These are phyloP conservation scores for Phytophthora pluvialis DNA, from an alignment of 352 stramenopile genomes.

Conservation along the genomic window DNA sequence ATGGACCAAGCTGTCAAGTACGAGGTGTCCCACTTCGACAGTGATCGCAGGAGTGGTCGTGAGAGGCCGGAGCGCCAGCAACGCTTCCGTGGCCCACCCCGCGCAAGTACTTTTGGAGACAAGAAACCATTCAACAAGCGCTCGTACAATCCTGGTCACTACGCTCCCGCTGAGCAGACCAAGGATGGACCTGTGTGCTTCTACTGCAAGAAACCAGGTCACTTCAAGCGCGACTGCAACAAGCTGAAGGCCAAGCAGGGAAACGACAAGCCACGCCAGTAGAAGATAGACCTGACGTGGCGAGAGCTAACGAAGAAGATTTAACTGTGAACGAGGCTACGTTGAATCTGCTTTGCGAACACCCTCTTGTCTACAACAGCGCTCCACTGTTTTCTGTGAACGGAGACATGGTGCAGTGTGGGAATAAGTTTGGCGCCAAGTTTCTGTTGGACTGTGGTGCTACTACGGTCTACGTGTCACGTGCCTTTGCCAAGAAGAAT, in stretches of 20 bases:
- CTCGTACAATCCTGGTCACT: slow-evolving; percentile 19
- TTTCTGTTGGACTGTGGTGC: slow-evolving; percentile 20
- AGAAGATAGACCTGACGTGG: too few species aligned
- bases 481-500: too few species aligned
- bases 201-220: slow-evolving; percentile 12
- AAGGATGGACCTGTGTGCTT: slow-evolving; percentile 17
- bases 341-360: slow-evolving; percentile 27
- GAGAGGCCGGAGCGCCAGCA: slow-evolving; percentile 11
- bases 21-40: slow-evolving; percentile 16
- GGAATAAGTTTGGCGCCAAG: slow-evolving; percentile 7
- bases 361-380: slow-evolving; percentile 25
- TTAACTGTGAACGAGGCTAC: slow-evolving; percentile 25
- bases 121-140: slow-evolving; percentile 17
- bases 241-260: slow-evolving; percentile 16
- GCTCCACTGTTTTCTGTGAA: slow-evolving; percentile 12
- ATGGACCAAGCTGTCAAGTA: slow-evolving; percentile 24
- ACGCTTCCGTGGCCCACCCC: background rate
- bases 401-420: background rate
- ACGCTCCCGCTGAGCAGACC: background rate
- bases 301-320: slow-evolving; percentile 12
- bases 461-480: too few species aligned
- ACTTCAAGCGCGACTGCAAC: slow-evolving; percentile 15
- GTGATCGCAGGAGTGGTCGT: background rate
- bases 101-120: background rate
- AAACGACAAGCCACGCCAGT: slow-evolving; percentile 24